Percentiles rank a stretch among this genome's conserved stretches.
phyloP scores from a whole-genome alignment of 78 protist genomes.

The Anaeramoeba flamelloides region DNA sequence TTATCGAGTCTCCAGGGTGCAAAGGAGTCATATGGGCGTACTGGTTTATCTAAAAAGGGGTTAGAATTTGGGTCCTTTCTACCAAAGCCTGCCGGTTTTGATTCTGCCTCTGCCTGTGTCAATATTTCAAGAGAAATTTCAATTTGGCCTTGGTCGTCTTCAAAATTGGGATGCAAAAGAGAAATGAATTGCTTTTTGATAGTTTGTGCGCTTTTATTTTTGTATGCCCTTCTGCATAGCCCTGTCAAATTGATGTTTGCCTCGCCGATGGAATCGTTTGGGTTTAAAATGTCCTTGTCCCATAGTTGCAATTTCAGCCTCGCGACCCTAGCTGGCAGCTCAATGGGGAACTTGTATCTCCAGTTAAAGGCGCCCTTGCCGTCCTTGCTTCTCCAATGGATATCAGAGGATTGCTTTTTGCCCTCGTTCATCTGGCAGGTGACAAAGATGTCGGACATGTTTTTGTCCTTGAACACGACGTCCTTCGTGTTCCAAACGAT shows the following conservation, averaged over 20 bases:
- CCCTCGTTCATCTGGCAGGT: too few species aligned
- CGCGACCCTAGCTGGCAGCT: conserved; percentile 9
- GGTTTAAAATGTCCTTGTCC: conserved; percentile 21
- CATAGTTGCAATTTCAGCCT: conserved; percentile 20
- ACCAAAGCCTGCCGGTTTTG: conserved; percentile 9
- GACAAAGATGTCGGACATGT: conserved; percentile 9
- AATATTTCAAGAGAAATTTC: not conserved
- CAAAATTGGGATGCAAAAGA: conserved; percentile 15
- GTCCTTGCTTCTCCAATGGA: conserved; percentile 11
- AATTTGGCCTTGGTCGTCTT: conserved; percentile 1
- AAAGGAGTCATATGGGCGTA: conserved; percentile 12
- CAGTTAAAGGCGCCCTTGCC: conserved; percentile 23
- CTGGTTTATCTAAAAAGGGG: conserved; percentile 7
- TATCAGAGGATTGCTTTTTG: conserved; percentile 20
- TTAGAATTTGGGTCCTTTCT: conserved; percentile 6
- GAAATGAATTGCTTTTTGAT: not conserved
- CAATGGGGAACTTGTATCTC: conserved; percentile 17
- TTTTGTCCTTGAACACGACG: conserved; percentile 13
- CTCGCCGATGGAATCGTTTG: conserved; percentile 20
- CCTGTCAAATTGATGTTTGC: conserved; percentile 10
- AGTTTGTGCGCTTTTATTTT: not conserved
- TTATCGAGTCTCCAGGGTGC: conserved; percentile 15
- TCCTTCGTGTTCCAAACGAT: conserved; percentile 10
- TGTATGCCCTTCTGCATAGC: conserved; percentile 8
- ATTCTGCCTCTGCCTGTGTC: conserved; percentile 11